Base-by-base conservation (phyloP, 345 rosid species). In the Hibiscus mutabilis region DNA sequence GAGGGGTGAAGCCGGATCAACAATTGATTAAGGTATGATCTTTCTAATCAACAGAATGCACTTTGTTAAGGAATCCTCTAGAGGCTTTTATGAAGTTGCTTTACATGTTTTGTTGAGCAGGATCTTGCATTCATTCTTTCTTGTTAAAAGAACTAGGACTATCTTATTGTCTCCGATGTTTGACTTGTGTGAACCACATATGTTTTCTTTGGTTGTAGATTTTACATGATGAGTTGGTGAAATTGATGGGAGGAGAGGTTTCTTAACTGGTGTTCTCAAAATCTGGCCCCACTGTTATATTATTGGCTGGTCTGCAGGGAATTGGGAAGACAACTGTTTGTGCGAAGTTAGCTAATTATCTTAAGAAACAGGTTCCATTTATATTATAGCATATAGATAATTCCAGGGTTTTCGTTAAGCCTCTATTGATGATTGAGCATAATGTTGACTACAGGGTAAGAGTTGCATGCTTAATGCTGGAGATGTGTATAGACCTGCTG, bases 401-500 rank as follows among this genome's bases (percentile, higher is more conserved):
- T 6, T 52, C 6, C 55, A 40, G 63, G 58, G 6, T 47, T 71
- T 35, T 65, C 66, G 70, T 66, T 71, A 57, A 60, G 11, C 65
- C 75, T 68, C n/a, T 11, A 44, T 25, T 80, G 73, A 72, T 37
- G 18, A n/a, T 11, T 44, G 18, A 70, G 19, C 15, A 37, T 66
- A 22, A 58, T 25, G 46, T 68, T 60, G 70, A 53, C 51, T 49
- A 59, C 85, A 94, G 97, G 96, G 97, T 53, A 95, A 95, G 79
- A 85, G 86, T 75, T 89, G 93, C 81, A 87, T 92, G 96, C 96
- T 95, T 76, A 88, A 92, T 75, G 97, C 99, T 70, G 99, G 99
- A 73, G 99, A 95, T 84, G 96, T 95, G 21, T 92, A 95, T 79
- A 86, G 99, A 79, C 99, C 99, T 69, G 99, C 97, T 58, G 99